Conservation (phyloP, 345 rosid species). For the Lumnitzera racemosa region DNA sequence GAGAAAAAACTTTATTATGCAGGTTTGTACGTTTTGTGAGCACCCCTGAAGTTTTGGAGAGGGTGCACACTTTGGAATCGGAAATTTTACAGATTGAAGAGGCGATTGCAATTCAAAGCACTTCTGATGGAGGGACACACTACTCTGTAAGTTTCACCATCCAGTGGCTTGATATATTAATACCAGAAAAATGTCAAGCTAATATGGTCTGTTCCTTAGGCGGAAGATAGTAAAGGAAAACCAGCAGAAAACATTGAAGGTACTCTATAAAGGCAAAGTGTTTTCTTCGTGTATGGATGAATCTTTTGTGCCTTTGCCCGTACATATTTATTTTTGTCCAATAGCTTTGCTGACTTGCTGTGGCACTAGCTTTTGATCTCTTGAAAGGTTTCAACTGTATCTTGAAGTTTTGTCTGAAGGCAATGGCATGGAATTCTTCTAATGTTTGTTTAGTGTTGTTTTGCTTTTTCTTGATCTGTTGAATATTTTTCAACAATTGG, state of each 20-base stretch:
- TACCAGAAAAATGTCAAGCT: background rate
- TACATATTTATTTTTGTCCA: too few relatives aligned
- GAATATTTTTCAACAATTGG: slow-evolving; percentile 8
- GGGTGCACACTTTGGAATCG: slow-evolving; percentile 72
- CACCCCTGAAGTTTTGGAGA: slow-evolving; percentile 81
- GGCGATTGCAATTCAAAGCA: slow-evolving; percentile 79
- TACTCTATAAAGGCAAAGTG: slow-evolving; percentile 16
- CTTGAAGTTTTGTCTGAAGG: background rate
- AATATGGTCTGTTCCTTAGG: slow-evolving; percentile 31
- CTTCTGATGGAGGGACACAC: slow-evolving; percentile 38
- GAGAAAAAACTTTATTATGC: slow-evolving; percentile 10
- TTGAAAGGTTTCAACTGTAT: background rate
- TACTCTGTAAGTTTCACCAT: slow-evolving; percentile 37
- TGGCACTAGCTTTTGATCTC: too few relatives aligned
- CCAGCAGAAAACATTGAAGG: slow-evolving; percentile 52
- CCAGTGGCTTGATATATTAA: background rate
- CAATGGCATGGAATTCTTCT: background rate
- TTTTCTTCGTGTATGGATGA: background rate
- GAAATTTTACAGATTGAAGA: slow-evolving; percentile 90
- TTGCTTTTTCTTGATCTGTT: background rate
- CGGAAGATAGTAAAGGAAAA: slow-evolving; percentile 40
- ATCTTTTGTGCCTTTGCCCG: background rate
- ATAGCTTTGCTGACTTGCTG: too few relatives aligned
- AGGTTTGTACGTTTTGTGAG: slow-evolving; percentile 99
- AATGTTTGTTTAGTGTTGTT: background rate